Conservation (phyloP, 371 early-diverging fungal genomes). For the Mucor plumbeus region DNA sequence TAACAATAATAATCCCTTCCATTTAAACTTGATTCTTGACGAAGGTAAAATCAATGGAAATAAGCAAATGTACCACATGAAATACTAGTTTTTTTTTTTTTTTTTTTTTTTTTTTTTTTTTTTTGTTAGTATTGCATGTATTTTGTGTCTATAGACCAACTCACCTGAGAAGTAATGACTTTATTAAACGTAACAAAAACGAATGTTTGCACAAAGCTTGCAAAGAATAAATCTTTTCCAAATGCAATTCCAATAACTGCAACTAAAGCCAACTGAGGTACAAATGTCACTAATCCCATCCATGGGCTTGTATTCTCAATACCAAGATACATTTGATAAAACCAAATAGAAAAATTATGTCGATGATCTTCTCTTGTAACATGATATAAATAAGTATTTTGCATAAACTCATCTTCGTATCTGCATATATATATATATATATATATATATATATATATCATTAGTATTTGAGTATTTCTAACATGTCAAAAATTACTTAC, state of each 20-base stretch:
- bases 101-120: too few relatives aligned
- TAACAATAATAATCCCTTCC: conserved; percentile 66
- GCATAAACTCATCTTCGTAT: conserved; percentile 86
- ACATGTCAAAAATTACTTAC: conserved; percentile 35
- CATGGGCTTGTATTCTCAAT: conserved; percentile 47
- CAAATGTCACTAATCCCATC: conserved; percentile 68
- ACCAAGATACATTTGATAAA: conserved; percentile 89
- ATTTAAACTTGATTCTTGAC: conserved; percentile 54
- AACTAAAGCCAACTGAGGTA: conserved; percentile 77
- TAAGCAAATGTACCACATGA: conserved; percentile 97
- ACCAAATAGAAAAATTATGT: conserved; percentile 98
- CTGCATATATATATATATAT: conserved; percentile 50
- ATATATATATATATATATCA: too few relatives aligned
- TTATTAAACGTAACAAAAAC: conserved; percentile 96
- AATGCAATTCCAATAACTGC: conserved; percentile 67
- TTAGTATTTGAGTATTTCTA: not conserved
- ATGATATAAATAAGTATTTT: conserved; percentile 95
- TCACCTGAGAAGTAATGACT: conserved; percentile 96
- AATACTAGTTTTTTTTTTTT: conserved; percentile 82
- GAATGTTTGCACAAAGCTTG: conserved; percentile 92
- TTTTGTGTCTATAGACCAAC: not conserved
- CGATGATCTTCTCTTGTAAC: conserved; percentile 95
- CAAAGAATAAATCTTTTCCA: conserved; percentile 84
- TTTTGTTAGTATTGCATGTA: too few relatives aligned
- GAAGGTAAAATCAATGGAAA: conserved; percentile 86